Percentiles rank a stretch among this genome's conserved stretches.
Evolutionary conservation across 768 basidiomycete genomes (phyloP).

Genomic region (Paxillus rubicundulus): DNA sequence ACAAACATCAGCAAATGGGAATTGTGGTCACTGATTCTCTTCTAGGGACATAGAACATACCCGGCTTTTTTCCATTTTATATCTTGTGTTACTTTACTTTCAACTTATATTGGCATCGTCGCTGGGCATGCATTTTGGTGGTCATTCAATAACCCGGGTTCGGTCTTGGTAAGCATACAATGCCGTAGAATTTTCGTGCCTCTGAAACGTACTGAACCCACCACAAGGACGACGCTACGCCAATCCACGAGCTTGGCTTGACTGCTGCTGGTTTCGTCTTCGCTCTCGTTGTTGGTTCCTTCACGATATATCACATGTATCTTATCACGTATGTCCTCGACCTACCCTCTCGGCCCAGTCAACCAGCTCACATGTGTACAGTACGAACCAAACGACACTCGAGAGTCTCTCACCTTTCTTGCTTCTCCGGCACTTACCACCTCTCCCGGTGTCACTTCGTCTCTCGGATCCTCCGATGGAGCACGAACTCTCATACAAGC

Average conservation of each 20-base stretch:
- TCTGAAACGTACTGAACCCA: conserved; percentile 4
- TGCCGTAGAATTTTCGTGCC: background rate
- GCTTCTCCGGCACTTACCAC: conserved; percentile 68
- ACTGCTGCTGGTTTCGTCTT: conserved; percentile 59
- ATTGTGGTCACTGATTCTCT: background rate
- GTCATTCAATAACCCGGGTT: conserved; percentile 61
- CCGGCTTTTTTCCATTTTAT: conserved; percentile 82
- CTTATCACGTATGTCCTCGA: conserved; percentile 58
- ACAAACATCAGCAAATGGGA: background rate
- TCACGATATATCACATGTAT: conserved; percentile 73
- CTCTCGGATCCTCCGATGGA: conserved; percentile 72
- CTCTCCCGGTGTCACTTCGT: conserved; percentile 45
- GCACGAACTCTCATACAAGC: conserved; percentile 62
- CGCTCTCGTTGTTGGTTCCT: conserved; percentile 68
- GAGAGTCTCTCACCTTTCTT: conserved; percentile 75
- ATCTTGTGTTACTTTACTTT: conserved; percentile 56
- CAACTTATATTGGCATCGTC: conserved; percentile 57
- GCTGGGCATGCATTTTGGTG: conserved; percentile 55
- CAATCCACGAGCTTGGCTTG: conserved; percentile 69
- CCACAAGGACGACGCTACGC: conserved; percentile 57
- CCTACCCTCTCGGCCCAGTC: background rate
- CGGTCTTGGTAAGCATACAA: conserved; percentile 48
- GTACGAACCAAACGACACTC: conserved; percentile 84
- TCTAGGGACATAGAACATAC: conserved; percentile 78
- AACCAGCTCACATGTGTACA: conserved; percentile 24